Percentiles rank a stretch among this genome's conserved stretches.
phyloP scores from a whole-genome alignment of 306 rosid genomes.

The Ormosia semicastrata region DNA sequence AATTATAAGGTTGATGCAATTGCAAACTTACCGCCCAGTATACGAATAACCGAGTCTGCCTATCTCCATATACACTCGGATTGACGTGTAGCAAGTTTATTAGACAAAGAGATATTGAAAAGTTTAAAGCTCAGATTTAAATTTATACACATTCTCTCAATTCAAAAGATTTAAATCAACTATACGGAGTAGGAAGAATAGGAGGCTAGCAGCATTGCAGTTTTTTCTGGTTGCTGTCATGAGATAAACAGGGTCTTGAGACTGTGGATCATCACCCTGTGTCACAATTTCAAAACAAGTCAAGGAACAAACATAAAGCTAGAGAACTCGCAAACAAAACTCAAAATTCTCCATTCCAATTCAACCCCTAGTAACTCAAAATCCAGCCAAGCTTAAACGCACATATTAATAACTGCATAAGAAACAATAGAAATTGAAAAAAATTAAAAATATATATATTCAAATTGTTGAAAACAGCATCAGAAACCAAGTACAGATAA shows the following conservation, averaged over 20 bases:
- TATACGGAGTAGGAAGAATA: slow-evolving; percentile 83
- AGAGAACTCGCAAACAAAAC: not conserved
- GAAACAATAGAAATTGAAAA: not conserved
- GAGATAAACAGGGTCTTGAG: slow-evolving; percentile 92
- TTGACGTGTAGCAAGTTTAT: slow-evolving; percentile 47
- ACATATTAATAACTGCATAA: not conserved
- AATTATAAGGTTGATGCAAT: not conserved
- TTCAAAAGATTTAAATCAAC: slow-evolving; percentile 39
- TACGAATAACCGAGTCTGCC: slow-evolving; percentile 45
- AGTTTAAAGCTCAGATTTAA: not conserved
- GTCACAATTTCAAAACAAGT: slow-evolving; percentile 20
- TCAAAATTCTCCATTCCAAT: not conserved
- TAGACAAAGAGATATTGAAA: not conserved
- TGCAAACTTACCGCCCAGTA: slow-evolving; percentile 67
- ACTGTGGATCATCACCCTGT: slow-evolving; percentile 96
- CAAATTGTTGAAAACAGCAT: not conserved
- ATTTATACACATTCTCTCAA: not conserved
- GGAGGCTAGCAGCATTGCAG: slow-evolving; percentile 94
- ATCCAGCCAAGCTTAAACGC: not conserved
- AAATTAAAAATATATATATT: not conserved
- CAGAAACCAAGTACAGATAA: not conserved
- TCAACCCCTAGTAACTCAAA: not conserved
- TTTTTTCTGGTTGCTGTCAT: slow-evolving; percentile 93
- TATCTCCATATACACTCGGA: slow-evolving; percentile 66
- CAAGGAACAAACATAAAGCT: not conserved